These are phyloP conservation scores for Sclerotiophoma versabilis DNA, from an alignment of 2,329 filamentous ascomycete genomes.

Conservation along the genomic window DNA sequence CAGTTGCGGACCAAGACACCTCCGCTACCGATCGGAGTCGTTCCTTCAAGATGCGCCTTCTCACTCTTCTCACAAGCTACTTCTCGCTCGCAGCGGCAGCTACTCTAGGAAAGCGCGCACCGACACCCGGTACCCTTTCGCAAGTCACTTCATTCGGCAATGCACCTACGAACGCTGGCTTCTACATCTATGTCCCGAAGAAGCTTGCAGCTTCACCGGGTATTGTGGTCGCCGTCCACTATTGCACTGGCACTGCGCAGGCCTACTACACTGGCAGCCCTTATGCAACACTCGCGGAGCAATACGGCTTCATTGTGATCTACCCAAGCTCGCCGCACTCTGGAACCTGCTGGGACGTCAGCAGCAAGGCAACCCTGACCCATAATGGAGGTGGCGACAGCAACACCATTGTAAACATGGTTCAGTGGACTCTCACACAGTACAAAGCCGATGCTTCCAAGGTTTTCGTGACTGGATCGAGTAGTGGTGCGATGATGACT, in stretches of 20 bases:
- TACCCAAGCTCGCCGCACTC: conserved; percentile 62
- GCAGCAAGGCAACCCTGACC: conserved; percentile 60
- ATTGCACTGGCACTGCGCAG: conserved; percentile 63
- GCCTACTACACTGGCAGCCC: conserved; percentile 59
- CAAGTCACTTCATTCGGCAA: conserved; percentile 53
- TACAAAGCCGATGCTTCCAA: conserved; percentile 60
- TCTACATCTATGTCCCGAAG: conserved; percentile 61
- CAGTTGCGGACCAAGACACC: neutral
- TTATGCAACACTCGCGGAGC: conserved; percentile 62
- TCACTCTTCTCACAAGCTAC: conserved; percentile 26
- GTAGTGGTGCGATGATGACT: conserved; percentile 65
- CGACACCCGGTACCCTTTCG: conserved; percentile 39
- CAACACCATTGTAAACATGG: conserved; percentile 66
- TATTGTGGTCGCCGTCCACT: conserved; percentile 63
- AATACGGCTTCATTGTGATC: conserved; percentile 67
- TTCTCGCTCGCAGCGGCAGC: conserved; percentile 33
- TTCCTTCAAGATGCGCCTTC: conserved; percentile 30
- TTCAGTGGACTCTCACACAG: conserved; percentile 59
- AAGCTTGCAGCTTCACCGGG: conserved; percentile 56
- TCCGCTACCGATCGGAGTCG: neutral
- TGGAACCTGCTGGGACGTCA: conserved; percentile 67
- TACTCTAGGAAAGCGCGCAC: conserved; percentile 34
- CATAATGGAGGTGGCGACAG: conserved; percentile 66
- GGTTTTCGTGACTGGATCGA: conserved; percentile 64
- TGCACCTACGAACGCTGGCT: conserved; percentile 58